These are phyloP conservation scores for Paramecium caudatum DNA, from an alignment of 73 alveolate genomes.

Conservation along the genomic window DNA sequence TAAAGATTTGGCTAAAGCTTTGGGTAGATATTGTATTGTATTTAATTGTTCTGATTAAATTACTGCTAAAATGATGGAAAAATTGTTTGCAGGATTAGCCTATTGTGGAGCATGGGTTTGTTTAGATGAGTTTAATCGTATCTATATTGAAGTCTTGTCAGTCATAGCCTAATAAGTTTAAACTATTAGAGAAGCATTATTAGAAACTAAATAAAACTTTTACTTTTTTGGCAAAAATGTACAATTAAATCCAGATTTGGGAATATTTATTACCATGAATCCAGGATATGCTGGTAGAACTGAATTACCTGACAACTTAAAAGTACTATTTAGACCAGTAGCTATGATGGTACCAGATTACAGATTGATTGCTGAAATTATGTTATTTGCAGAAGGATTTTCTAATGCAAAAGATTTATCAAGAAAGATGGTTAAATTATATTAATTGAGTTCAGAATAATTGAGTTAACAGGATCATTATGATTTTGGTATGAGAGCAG, in stretches of 20 bases:
- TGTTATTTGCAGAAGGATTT: conserved; percentile 98
- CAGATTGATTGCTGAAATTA: conserved; percentile 95
- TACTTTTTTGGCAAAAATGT: conserved; percentile 93
- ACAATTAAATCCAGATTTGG: conserved; percentile 89
- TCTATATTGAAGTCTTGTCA: conserved; percentile 97
- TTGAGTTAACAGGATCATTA: conserved; percentile 97
- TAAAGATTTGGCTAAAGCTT: conserved; percentile 92
- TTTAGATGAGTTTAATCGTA: conserved; percentile 99
- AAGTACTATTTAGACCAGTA: conserved; percentile 89
- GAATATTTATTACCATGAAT: conserved; percentile 98
- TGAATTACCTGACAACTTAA: conserved; percentile 98
- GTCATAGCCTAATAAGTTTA: conserved; percentile 97
- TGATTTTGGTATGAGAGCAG: conserved; percentile 99
- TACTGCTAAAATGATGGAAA: conserved; percentile 91
- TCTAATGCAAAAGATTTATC: conserved; percentile 94
- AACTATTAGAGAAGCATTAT: conserved; percentile 96
- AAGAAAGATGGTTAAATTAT: conserved; percentile 96
- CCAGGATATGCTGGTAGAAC: conserved; percentile 99
- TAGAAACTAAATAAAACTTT: conserved; percentile 90
- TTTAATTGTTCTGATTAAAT: conserved; percentile 94
- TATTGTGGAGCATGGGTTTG: conserved; percentile 98
- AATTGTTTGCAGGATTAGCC: conserved; percentile 90
- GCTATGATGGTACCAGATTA: conserved; percentile 98
- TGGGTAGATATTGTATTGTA: conserved; percentile 92
- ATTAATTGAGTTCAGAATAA: conserved; percentile 94